Conservation (phyloP, 768 basidiomycete species). For the Pulveroboletus frians region DNA sequence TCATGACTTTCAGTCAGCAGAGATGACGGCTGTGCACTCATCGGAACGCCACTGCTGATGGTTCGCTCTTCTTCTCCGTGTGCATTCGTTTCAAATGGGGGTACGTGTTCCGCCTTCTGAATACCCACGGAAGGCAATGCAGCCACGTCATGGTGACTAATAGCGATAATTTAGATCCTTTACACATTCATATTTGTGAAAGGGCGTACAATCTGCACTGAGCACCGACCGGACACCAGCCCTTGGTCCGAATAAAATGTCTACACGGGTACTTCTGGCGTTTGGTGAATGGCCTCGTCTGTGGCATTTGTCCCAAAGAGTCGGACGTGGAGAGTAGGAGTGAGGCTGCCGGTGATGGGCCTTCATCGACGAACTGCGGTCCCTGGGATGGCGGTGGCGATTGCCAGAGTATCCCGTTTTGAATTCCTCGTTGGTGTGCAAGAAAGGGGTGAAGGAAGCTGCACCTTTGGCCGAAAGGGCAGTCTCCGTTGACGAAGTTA, state of each 20-base stretch:
- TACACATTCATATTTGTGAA: neutral
- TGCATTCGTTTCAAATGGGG: constrained; percentile 4
- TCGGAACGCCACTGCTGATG: constrained; percentile 26
- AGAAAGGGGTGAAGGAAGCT: constrained; percentile 35
- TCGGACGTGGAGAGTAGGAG: constrained; percentile 23
- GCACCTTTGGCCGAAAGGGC: constrained; percentile 35
- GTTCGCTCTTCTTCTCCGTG: constrained; percentile 11
- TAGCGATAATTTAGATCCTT: neutral
- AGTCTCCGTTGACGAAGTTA: constrained; percentile 33
- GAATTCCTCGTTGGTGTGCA: constrained; percentile 4
- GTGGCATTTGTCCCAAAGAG: constrained; percentile 9
- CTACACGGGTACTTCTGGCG: constrained; percentile 37
- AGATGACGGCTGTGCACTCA: constrained; percentile 12
- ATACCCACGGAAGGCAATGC: constrained; percentile 17
- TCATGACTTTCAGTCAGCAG: constrained; percentile 4
- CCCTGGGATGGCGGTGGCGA: constrained; percentile 7
- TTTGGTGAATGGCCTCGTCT: neutral
- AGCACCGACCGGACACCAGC: constrained; percentile 40
- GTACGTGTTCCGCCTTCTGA: constrained; percentile 5
- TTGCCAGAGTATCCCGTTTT: neutral
- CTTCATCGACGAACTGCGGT: constrained; percentile 16
- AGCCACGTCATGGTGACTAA: constrained; percentile 21
- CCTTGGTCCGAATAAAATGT: constrained; percentile 38
- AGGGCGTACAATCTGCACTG: constrained; percentile 39
- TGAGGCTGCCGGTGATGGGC: constrained; percentile 13